Evolutionary conservation across 2,329 filamentous ascomycete genomes (phyloP).

Genomic region (Diplodia sapinea): DNA sequence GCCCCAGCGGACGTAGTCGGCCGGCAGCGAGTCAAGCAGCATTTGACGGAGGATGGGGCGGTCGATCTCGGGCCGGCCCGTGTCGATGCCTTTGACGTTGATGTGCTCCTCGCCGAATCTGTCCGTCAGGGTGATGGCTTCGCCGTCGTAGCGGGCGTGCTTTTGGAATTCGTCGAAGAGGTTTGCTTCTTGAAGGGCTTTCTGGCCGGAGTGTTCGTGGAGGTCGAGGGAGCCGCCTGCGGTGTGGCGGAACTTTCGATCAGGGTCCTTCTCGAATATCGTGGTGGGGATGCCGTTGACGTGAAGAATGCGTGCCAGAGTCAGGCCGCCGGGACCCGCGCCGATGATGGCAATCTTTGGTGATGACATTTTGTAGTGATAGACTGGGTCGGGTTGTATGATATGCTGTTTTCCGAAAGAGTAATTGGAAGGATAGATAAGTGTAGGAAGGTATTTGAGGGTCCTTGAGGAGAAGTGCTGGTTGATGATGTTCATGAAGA

Average conservation of each 20-base stretch:
- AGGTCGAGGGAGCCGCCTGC: constrained; percentile 64
- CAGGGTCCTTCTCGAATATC: constrained; percentile 55
- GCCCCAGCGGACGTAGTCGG: constrained; percentile 56
- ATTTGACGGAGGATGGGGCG: constrained; percentile 54
- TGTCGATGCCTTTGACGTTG: constrained; percentile 35
- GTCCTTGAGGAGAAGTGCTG: neutral
- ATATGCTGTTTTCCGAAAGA: neutral
- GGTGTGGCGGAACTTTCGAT: constrained; percentile 50
- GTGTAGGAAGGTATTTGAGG: neutral
- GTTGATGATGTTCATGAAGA: neutral
- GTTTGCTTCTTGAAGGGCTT: constrained; percentile 58
- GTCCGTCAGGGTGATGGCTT: constrained; percentile 57
- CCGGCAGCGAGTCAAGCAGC: constrained; percentile 54
- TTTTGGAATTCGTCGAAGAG: constrained; percentile 59
- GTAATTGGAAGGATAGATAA: neutral
- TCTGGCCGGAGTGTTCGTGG: constrained; percentile 58
- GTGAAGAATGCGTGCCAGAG: constrained; percentile 60
- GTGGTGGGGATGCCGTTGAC: constrained; percentile 54
- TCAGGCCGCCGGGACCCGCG: constrained; percentile 54
- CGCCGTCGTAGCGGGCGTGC: constrained; percentile 59
- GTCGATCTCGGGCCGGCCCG: constrained; percentile 61
- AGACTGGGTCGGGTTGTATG: neutral
- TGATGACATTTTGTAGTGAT: constrained; percentile 36
- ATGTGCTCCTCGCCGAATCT: constrained; percentile 41
- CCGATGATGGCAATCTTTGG: constrained; percentile 49